A percentile compares a stretch with the other conserved stretches of the same genome.
phyloP scores from a whole-genome alignment of 495 filamentous ascomycete species.

The Neurospora cerealis region DNA sequence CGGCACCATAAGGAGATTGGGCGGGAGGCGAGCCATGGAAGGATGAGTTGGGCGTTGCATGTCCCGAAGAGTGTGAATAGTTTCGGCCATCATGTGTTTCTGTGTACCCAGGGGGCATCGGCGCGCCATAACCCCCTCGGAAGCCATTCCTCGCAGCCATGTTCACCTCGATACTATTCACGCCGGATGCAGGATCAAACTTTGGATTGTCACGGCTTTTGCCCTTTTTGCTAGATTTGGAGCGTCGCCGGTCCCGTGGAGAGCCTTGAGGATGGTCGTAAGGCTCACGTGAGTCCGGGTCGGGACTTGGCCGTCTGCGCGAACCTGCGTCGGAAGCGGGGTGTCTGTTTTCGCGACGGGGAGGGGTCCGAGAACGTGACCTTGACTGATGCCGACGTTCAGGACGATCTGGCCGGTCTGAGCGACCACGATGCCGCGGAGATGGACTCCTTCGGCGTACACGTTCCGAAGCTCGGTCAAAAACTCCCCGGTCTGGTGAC shows the following conservation, averaged over 20 bases:
- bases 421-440: slow-evolving; percentile 21
- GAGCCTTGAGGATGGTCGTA: slow-evolving; percentile 20
- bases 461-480: neutral
- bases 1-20: slow-evolving; percentile 54
- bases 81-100: slow-evolving; percentile 30
- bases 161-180: slow-evolving; percentile 38
- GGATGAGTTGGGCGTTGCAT: slow-evolving; percentile 48
- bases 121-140: slow-evolving; percentile 28
- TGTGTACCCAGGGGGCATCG: slow-evolving; percentile 20
- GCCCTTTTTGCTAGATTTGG: slow-evolving; percentile 25
- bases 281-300: slow-evolving; percentile 20
- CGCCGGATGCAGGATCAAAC: slow-evolving; percentile 31
- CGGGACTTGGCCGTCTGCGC: slow-evolving; percentile 21
- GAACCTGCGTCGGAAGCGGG: slow-evolving; percentile 26
- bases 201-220: slow-evolving; percentile 26
- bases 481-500: slow-evolving; percentile 3
- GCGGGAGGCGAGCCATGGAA: slow-evolving; percentile 57
- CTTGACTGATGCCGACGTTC: slow-evolving; percentile 26
- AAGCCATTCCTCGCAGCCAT: slow-evolving; percentile 31
- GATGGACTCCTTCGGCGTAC: slow-evolving; percentile 9
- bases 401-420: slow-evolving; percentile 20
- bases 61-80: slow-evolving; percentile 49
- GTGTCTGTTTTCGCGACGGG: slow-evolving; percentile 21
- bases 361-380: slow-evolving; percentile 21
- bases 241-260: slow-evolving; percentile 25